Conservation (phyloP, 2,329 filamentous ascomycete genomes). For the Alternaria brassicicola region DNA sequence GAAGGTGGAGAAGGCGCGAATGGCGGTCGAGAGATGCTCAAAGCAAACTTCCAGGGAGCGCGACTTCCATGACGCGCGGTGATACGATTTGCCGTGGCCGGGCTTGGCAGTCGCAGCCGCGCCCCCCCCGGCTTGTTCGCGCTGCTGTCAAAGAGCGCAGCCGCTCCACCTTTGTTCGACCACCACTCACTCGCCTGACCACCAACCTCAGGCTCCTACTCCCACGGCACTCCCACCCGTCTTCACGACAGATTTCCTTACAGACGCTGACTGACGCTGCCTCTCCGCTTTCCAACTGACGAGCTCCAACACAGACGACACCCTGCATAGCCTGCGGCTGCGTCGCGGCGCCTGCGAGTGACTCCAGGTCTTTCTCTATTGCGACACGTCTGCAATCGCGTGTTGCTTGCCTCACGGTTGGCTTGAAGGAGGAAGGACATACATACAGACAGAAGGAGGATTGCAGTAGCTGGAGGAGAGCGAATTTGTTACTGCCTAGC, state of each 20-base stretch:
- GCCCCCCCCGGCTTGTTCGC: neutral
- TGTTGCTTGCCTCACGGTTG: slow-evolving; percentile 26
- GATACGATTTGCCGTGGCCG: slow-evolving; percentile 19
- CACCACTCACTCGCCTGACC: slow-evolving; percentile 6
- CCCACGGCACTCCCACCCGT: neutral
- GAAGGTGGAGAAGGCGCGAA: slow-evolving; percentile 7
- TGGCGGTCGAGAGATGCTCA: slow-evolving; percentile 13
- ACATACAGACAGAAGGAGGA: slow-evolving; percentile 35
- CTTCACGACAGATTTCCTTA: neutral
- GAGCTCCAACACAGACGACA: slow-evolving; percentile 1
- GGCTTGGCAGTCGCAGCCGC: slow-evolving; percentile 14
- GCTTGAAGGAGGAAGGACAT: slow-evolving; percentile 41
- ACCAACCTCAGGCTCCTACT: slow-evolving; percentile 9
- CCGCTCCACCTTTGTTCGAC: slow-evolving; percentile 8
- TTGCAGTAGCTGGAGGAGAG: slow-evolving; percentile 43
- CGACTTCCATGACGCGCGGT: slow-evolving; percentile 33
- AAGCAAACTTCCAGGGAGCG: slow-evolving; percentile 22
- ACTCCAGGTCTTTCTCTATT: slow-evolving; percentile 5
- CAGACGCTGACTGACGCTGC: neutral
- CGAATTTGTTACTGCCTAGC: slow-evolving; percentile 43
- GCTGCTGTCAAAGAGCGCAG: slow-evolving; percentile 8
- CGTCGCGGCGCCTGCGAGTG: slow-evolving; percentile 1
- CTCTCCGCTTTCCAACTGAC: neutral
- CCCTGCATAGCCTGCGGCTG: neutral
- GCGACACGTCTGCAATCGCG: slow-evolving; percentile 22